phyloP scores from a whole-genome alignment of 1,139 yeast species.

The Diutina pseudorugosa region DNA sequence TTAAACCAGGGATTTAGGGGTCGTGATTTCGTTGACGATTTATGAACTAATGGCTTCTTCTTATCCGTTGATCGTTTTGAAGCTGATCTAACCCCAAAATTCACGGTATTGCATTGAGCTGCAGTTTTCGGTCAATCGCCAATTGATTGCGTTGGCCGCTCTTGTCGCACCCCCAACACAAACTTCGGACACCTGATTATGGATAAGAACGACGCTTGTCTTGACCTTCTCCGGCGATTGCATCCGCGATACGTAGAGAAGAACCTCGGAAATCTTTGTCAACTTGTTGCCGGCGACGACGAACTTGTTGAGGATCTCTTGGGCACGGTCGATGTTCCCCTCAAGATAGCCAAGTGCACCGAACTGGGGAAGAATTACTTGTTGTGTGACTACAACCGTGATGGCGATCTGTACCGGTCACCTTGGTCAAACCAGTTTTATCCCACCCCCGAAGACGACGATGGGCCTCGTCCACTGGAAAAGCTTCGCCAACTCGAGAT shows the following conservation, averaged over 20 bases:
- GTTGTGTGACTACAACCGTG: conserved; percentile 91
- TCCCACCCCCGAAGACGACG: conserved; percentile 44
- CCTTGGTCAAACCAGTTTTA: conserved; percentile 83
- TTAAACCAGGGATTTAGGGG: too few species aligned
- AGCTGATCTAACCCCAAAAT: too few species aligned
- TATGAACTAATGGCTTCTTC: too few species aligned
- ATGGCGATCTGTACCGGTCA: conserved; percentile 83
- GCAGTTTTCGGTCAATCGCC: neutral
- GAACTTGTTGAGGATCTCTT: conserved; percentile 78
- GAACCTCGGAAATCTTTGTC: conserved; percentile 59
- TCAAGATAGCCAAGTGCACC: conserved; percentile 44
- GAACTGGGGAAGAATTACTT: conserved; percentile 56
- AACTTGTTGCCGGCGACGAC: conserved; percentile 46
- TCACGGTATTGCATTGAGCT: too few species aligned
- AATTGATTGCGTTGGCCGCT: neutral
- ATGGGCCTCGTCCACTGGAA: conserved; percentile 59
- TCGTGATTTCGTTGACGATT: too few species aligned
- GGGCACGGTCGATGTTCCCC: conserved; percentile 81
- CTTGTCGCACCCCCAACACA: neutral
- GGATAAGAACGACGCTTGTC: conserved; percentile 50
- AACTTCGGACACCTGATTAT: neutral
- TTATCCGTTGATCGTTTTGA: too few species aligned
- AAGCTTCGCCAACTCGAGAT: conserved; percentile 63
- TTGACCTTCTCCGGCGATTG: conserved; percentile 76
- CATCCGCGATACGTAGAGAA: conserved; percentile 59